Percentiles rank a stretch among this genome's conserved stretches.
Evolutionary conservation across 108 stramenopile genomes (phyloP).

Genomic region (Pseudonitzschia delicatissima): DNA sequence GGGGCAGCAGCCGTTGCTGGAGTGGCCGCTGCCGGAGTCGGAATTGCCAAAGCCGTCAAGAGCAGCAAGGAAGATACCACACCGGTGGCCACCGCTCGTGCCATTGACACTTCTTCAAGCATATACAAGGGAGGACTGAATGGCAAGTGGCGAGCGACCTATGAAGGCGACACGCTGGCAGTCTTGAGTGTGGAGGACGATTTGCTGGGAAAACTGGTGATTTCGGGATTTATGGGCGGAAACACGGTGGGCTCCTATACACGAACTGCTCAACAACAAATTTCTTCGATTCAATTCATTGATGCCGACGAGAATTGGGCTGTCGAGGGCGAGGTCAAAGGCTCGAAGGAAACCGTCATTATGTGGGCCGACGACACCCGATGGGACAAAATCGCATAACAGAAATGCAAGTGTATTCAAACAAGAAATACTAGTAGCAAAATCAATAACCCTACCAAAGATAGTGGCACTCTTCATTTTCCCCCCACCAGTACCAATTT

Average conservation of each 20-base stretch:
- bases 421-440: not conserved
- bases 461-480: too few relatives aligned
- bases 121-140: not conserved
- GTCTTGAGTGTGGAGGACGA: not conserved
- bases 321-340: conserved; percentile 4
- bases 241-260: not conserved
- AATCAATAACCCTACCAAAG: not conserved
- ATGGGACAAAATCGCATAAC: not conserved
- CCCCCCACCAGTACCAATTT: too few relatives aligned
- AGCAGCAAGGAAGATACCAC: not conserved
- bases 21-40: not conserved
- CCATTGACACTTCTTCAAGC: not conserved
- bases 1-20: conserved; percentile 2
- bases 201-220: not conserved
- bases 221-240: not conserved
- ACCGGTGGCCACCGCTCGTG: not conserved
- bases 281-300: conserved; percentile 8
- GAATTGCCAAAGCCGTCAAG: not conserved
- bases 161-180: conserved; percentile 1
- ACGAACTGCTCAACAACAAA: not conserved
- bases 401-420: not conserved
- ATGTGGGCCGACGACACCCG: conserved; percentile 5
- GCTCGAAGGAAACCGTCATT: not conserved
- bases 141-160: conserved; percentile 2
- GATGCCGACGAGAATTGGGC: conserved; percentile 11